These are phyloP conservation scores for Neonothopanus nambi DNA, from an alignment of 1,284 basidiomycete genomes.

Conservation along the genomic window DNA sequence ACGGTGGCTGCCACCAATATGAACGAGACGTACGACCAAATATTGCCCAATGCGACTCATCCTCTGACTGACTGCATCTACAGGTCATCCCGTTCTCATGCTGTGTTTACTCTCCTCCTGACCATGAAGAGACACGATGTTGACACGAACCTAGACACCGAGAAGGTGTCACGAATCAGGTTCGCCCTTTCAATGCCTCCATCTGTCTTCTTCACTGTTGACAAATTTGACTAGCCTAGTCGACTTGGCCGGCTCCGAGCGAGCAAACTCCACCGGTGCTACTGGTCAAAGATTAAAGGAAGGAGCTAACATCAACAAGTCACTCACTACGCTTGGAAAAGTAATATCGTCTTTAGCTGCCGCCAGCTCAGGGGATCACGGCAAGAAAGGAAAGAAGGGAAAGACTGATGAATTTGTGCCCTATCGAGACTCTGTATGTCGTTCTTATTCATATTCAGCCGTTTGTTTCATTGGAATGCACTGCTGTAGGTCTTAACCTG, in stretches of 20 bases:
- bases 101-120: slow-evolving; percentile 93
- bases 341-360: slow-evolving; percentile 92
- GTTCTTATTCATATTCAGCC: slow-evolving; percentile 7
- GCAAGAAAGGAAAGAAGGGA: slow-evolving; percentile 80
- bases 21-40: slow-evolving; percentile 86
- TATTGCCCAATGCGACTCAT: slow-evolving; percentile 3
- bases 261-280: slow-evolving; percentile 96
- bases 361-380: slow-evolving; percentile 58
- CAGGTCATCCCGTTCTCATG: slow-evolving; percentile 94
- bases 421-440: slow-evolving; percentile 87
- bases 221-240: slow-evolving; percentile 59
- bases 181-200: slow-evolving; percentile 32
- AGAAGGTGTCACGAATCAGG: slow-evolving; percentile 97
- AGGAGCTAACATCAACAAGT: slow-evolving; percentile 98
- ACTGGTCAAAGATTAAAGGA: slow-evolving; percentile 93
- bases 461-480: slow-evolving; percentile 7
- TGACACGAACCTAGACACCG: slow-evolving; percentile 84
- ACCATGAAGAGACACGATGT: slow-evolving; percentile 88
- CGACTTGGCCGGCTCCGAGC: slow-evolving; percentile 96
- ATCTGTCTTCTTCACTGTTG: slow-evolving; percentile 2
- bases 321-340: slow-evolving; percentile 94
- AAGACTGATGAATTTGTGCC: slow-evolving; percentile 90
- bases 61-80: slow-evolving; percentile 11
- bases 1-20: slow-evolving; percentile 99
- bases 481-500: slow-evolving; percentile 83